These are phyloP conservation scores for Suillus placidus DNA, from an alignment of 768 basidiomycete species.

Conservation along the genomic window DNA sequence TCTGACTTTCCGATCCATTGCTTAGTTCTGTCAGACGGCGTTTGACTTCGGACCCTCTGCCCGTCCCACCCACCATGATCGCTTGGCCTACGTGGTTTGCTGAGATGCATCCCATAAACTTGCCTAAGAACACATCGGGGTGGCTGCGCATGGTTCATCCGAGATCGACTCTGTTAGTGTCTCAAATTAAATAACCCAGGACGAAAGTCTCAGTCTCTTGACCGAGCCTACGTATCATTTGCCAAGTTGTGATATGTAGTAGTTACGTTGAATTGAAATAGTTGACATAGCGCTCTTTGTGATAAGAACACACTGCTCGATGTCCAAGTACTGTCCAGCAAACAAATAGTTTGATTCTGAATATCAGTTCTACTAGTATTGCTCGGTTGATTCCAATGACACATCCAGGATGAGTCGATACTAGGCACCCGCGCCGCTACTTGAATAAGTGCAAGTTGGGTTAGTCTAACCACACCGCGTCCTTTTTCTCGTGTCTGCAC, in stretches of 20 bases:
- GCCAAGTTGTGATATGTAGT: slow-evolving; percentile 12
- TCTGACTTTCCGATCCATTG: background rate
- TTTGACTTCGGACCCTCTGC: background rate
- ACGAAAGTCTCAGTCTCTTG: slow-evolving; percentile 1
- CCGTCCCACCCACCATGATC: background rate
- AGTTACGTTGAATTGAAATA: slow-evolving; percentile 3
- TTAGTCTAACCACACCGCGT: too few species aligned
- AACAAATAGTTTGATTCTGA: background rate
- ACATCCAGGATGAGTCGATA: too few species aligned
- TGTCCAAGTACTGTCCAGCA: too few species aligned
- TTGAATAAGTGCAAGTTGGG: too few species aligned
- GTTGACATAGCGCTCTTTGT: background rate
- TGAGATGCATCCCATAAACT: background rate
- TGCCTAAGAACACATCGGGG: background rate
- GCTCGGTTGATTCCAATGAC: background rate
- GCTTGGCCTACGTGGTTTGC: background rate
- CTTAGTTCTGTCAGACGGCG: background rate
- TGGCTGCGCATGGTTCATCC: background rate
- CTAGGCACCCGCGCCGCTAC: too few species aligned
- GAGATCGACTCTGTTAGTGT: background rate
- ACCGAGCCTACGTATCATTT: slow-evolving; percentile 9
- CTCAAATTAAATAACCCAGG: slow-evolving; percentile 16
- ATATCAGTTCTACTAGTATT: background rate
- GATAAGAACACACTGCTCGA: background rate
- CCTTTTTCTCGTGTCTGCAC: too few species aligned